Evolutionary conservation across 495 filamentous ascomycete genomes (phyloP).

Genomic region (Saxophila tyrrhenica): DNA sequence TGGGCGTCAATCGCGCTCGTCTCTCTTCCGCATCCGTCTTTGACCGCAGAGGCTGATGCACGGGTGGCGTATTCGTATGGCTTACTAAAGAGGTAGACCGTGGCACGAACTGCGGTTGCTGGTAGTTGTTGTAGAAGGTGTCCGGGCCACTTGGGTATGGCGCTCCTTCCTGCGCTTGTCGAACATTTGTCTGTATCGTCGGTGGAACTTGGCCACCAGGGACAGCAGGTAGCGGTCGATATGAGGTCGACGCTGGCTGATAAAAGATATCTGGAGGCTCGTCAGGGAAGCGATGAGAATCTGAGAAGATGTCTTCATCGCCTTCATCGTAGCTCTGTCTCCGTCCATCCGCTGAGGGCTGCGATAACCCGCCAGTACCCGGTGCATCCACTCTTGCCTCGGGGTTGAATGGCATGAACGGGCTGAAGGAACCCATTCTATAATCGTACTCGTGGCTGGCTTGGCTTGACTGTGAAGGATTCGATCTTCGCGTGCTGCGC

Average conservation of each 20-base stretch:
- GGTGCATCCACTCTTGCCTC: conserved; percentile 62
- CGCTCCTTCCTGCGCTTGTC: background rate
- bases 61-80: conserved; percentile 67
- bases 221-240: conserved; percentile 68
- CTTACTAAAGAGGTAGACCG: conserved; percentile 76
- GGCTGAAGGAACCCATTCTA: conserved; percentile 39
- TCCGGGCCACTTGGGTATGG: conserved; percentile 18
- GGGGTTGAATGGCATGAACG: conserved; percentile 45
- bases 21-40: conserved; percentile 82
- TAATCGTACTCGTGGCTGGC: conserved; percentile 18
- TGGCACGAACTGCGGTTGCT: conserved; percentile 43
- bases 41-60: conserved; percentile 73
- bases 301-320: conserved; percentile 53
- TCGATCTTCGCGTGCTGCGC: conserved; percentile 26
- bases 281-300: conserved; percentile 39
- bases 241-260: conserved; percentile 60
- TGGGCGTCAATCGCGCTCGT: conserved; percentile 40
- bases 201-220: conserved; percentile 36
- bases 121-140: conserved; percentile 2
- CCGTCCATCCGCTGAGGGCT: conserved; percentile 51
- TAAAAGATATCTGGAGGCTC: conserved; percentile 86
- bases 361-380: conserved; percentile 73
- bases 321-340: conserved; percentile 89
- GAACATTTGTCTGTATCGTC: conserved; percentile 10
- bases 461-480: conserved; percentile 16